Evolutionary conservation across 208 protist species (phyloP).

Genomic region (Trypanosoma avium): DNA sequence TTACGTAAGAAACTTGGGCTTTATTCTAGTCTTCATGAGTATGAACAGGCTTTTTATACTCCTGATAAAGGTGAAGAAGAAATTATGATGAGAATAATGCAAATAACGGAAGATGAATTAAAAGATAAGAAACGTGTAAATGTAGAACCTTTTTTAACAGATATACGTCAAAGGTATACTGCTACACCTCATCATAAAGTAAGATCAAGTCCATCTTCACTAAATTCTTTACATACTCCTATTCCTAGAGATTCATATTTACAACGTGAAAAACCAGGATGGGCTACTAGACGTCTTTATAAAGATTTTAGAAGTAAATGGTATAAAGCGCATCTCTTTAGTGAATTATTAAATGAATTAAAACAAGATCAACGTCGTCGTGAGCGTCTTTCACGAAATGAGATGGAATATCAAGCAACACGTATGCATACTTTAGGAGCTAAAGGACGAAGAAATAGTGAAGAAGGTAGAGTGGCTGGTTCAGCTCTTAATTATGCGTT

Average conservation of each 20-base stretch:
- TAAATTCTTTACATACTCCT: not conserved
- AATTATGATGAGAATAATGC: not conserved
- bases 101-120: not conserved
- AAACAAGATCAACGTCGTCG: conserved; percentile 10
- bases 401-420: conserved; percentile 12
- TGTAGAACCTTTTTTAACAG: not conserved
- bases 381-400: conserved; percentile 9
- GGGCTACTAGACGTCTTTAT: not conserved
- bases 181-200: not conserved
- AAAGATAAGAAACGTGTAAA: not conserved
- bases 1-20: conserved; percentile 24
- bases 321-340: conserved; percentile 13
- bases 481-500: conserved; percentile 8
- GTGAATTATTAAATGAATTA: conserved; percentile 9
- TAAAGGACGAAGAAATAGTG: not conserved
- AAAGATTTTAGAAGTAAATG: conserved; percentile 12
- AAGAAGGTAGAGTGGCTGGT: conserved; percentile 1
- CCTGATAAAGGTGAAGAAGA: not conserved
- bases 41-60: conserved; percentile 7
- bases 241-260: not conserved
- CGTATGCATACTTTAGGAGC: conserved; percentile 1
- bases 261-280: not conserved
- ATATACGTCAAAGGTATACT: not conserved
- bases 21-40: not conserved
- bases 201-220: not conserved